Evolutionary conservation across 23 red algal species (phyloP), one percentile per base, ranked within the genome.

Genomic region (Cyanidiococcus yangmingshanensis): DNA sequence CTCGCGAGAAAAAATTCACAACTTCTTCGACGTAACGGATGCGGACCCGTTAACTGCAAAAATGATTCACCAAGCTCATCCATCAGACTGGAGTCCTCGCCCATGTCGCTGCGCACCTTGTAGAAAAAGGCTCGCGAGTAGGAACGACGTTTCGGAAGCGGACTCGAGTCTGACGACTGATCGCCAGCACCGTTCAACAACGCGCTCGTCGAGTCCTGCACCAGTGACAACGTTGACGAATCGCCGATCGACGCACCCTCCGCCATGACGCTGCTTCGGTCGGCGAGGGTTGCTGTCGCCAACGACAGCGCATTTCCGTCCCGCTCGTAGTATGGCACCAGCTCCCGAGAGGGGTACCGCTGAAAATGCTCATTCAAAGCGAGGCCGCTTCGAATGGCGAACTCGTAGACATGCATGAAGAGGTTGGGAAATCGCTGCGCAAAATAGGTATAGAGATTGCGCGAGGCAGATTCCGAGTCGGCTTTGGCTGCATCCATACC

Each of bases 381-480:
- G 16, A 95, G 67, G 0, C 74, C 86, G 24, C 81, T 89, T 67
- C 79, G 50, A 2, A 82, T 58, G 0, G 84, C 86, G 79, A 89
- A 89, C 59, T 41, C 68, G 50, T 98, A 98, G 0, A 91, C 76
- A 76, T 80, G 82, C 50, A 98, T 90, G 1, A 98, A 34, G 1
- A 98, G 80, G 40, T 91, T 87, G 2, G 94, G 94, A 32, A 98
- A 88, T 16, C 86, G 75, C 30, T 45, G 59, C 0, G 85, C 78
- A 59, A 98, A 98, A 79, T 98, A 98, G 1, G 76, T 80, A 30
- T 87, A 68, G 58, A 87, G 90, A 79, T 98, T 91, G 67, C 38
- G 39, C 30, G 39, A 36, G 50, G 37, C 36, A 25, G 58, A n/a
- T 38, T 30, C 1, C 29, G 32, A 17, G 57, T 12, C 12, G 2